phyloP scores from a whole-genome alignment of 2,329 filamentous ascomycete genomes.

The Dactylellina leptospora region DNA sequence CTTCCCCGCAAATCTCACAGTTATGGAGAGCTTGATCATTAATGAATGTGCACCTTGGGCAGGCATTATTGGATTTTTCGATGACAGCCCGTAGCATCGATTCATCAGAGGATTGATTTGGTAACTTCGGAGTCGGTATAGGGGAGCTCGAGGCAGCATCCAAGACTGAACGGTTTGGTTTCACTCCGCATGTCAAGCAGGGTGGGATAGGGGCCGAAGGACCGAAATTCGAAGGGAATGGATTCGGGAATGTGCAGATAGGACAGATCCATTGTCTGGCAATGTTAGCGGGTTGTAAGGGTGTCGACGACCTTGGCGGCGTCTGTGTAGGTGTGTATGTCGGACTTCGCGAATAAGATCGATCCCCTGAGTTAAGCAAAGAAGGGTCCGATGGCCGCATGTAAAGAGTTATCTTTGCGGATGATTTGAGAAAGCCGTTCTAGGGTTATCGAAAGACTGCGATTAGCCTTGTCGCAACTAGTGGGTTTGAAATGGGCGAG shows the following conservation, averaged over 20 bases:
- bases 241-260: constrained; percentile 81
- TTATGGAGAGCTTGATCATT: constrained; percentile 86
- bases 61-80: constrained; percentile 61
- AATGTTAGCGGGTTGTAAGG: constrained; percentile 59
- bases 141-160: constrained; percentile 53
- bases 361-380: constrained; percentile 61
- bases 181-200: constrained; percentile 92
- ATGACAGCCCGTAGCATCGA: constrained; percentile 54
- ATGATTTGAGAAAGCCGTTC: constrained; percentile 94
- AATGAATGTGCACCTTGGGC: constrained; percentile 89
- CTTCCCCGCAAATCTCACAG: constrained; percentile 81
- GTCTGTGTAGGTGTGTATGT: constrained; percentile 61
- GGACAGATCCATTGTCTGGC: constrained; percentile 77
- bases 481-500: neutral
- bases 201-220: constrained; percentile 76
- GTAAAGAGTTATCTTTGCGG: constrained; percentile 87
- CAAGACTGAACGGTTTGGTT: constrained; percentile 66
- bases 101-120: constrained; percentile 15
- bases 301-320: constrained; percentile 58
- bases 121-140: constrained; percentile 6
- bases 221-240: constrained; percentile 91
- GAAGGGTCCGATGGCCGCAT: constrained; percentile 69
- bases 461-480: neutral
- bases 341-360: constrained; percentile 62
- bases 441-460: constrained; percentile 60